These are phyloP conservation scores for Megacollybia platyphylla DNA, from an alignment of 1,284 basidiomycete genomes.

Conservation along the genomic window DNA sequence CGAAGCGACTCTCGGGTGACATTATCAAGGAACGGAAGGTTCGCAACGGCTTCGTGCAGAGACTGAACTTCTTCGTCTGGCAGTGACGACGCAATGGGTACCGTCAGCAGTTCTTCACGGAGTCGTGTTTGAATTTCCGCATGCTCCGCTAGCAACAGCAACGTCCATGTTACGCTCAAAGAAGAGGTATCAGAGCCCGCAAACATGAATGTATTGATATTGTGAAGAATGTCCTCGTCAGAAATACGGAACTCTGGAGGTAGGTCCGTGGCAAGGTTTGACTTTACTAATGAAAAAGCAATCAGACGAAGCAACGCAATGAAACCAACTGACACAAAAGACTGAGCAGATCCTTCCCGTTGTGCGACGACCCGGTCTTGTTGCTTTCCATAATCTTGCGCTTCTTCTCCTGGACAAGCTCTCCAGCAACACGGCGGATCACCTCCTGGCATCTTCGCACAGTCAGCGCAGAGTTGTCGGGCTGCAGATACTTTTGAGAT, in stretches of 20 bases:
- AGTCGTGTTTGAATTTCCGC: slow-evolving; percentile 51
- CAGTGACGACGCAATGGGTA: slow-evolving; percentile 28
- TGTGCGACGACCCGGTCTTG: slow-evolving; percentile 29
- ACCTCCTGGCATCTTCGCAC: slow-evolving; percentile 43
- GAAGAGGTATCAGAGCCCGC: slow-evolving; percentile 80
- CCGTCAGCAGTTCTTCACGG: slow-evolving; percentile 41
- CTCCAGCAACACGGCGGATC: slow-evolving; percentile 55
- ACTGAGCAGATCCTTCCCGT: slow-evolving; percentile 54
- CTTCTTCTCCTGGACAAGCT: slow-evolving; percentile 61
- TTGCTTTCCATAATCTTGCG: slow-evolving; percentile 46
- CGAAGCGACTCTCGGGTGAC: slow-evolving; percentile 65
- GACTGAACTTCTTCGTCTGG: slow-evolving; percentile 48
- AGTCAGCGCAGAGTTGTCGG: slow-evolving; percentile 33
- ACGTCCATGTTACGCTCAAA: slow-evolving; percentile 66
- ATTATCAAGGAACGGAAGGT: slow-evolving; percentile 66
- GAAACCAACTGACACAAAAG: slow-evolving; percentile 39
- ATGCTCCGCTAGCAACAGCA: slow-evolving; percentile 56
- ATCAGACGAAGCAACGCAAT: neutral
- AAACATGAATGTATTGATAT: slow-evolving; percentile 80
- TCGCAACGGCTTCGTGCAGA: slow-evolving; percentile 41
- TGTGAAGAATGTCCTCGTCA: slow-evolving; percentile 69
- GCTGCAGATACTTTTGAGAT: slow-evolving; percentile 24
- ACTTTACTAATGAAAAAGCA: slow-evolving; percentile 42
- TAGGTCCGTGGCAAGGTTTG: slow-evolving; percentile 53
- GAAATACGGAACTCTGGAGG: slow-evolving; percentile 60